Evolutionary conservation across 1,284 basidiomycete species (phyloP).

Genomic region (Wallemia mellicola): DNA sequence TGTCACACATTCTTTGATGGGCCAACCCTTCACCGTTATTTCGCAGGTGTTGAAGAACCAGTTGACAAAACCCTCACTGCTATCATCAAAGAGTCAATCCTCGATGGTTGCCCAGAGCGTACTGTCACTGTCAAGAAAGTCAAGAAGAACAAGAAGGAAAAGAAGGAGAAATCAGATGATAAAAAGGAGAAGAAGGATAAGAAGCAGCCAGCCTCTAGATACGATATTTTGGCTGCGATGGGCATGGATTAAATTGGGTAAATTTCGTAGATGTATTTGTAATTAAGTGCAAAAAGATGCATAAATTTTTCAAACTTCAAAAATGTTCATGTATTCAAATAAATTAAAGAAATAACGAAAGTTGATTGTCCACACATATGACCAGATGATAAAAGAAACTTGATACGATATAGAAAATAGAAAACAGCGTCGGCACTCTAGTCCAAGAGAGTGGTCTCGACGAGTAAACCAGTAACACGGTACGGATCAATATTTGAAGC

Average conservation of each 20-base stretch:
- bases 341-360: background rate
- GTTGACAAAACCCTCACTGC: background rate
- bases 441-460: background rate
- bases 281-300: background rate
- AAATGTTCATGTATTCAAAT: background rate
- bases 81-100: background rate
- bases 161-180: background rate
- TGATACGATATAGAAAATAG: background rate
- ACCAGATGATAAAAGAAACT: background rate
- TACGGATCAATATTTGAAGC: slow-evolving; percentile 82
- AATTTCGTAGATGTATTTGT: background rate
- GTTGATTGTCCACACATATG: background rate
- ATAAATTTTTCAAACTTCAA: background rate
- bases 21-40: background rate
- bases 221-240: background rate
- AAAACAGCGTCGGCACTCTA: too few relatives aligned
- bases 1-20: slow-evolving; percentile 1
- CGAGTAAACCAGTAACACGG: slow-evolving; percentile 8
- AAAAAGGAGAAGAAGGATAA: background rate
- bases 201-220: background rate
- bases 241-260: background rate
- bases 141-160: background rate
- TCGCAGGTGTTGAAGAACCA: background rate
- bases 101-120: background rate
- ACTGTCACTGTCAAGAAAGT: background rate